Evolutionary conservation across 2,329 filamentous ascomycete species (phyloP).

Genomic region (Endothia cerciana): DNA sequence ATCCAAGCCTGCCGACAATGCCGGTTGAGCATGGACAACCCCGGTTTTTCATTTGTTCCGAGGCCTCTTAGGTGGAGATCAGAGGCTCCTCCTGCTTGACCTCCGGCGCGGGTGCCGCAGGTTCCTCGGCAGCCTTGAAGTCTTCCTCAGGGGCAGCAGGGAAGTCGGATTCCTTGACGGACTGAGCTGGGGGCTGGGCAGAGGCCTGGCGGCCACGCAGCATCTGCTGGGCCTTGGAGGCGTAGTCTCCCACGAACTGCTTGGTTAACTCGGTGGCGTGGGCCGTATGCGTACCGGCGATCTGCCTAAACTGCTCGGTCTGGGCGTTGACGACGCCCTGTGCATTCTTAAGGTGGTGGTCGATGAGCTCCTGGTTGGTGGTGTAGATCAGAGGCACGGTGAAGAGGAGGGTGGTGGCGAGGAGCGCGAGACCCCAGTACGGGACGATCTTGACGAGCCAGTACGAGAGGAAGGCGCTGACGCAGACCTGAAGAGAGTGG

Average conservation of each 20-base stretch:
- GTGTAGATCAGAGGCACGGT: conserved; percentile 66
- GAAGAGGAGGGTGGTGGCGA: conserved; percentile 63
- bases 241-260: conserved; percentile 70
- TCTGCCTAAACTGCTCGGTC: conserved; percentile 63
- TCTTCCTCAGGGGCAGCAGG: conserved; percentile 48
- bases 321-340: conserved; percentile 63
- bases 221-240: conserved; percentile 68
- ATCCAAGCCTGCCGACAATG: neutral
- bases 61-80: conserved; percentile 36
- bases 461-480: conserved; percentile 67
- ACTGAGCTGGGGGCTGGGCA: conserved; percentile 39
- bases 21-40: neutral
- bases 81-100: conserved; percentile 41
- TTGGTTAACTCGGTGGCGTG: conserved; percentile 67
- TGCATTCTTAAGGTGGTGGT: conserved; percentile 62
- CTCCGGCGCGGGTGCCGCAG: conserved; percentile 37
- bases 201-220: conserved; percentile 53
- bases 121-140: conserved; percentile 34
- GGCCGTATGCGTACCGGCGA: conserved; percentile 67
- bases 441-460: conserved; percentile 71
- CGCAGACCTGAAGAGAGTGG: conserved; percentile 52
- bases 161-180: conserved; percentile 52
- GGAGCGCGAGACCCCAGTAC: conserved; percentile 68
- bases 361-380: conserved; percentile 71
- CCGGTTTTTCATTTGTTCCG: neutral